Conservation (phyloP, 805 yeast genomes). For the Myxozyma neotropica region DNA sequence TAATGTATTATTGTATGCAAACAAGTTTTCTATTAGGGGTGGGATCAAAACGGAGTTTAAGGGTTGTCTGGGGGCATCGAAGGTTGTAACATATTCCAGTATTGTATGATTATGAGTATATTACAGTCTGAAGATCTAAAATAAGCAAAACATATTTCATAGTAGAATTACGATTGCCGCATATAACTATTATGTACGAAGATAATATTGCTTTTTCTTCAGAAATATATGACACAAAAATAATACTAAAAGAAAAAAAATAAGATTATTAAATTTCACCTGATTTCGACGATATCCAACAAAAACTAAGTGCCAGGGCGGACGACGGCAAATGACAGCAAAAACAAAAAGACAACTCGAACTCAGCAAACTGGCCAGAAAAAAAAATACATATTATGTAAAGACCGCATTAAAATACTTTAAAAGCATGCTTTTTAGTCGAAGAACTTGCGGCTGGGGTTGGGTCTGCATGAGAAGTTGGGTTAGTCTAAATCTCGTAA, state of each 20-base stretch:
- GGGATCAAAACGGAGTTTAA: too few relatives aligned
- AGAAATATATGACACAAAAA: constrained; percentile 9
- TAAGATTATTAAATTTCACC: background rate
- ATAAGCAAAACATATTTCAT: too few relatives aligned
- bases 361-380: background rate
- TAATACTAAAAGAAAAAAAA: background rate
- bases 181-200: background rate
- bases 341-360: constrained; percentile 1
- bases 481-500: too few relatives aligned
- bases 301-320: too few relatives aligned
- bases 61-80: too few relatives aligned
- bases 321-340: background rate
- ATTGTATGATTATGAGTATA: too few relatives aligned
- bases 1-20: too few relatives aligned
- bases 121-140: too few relatives aligned
- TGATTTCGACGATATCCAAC: background rate
- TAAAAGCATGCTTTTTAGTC: constrained; percentile 51
- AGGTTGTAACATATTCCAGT: too few relatives aligned
- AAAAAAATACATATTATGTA: constrained; percentile 3
- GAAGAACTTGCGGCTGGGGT: constrained; percentile 79
- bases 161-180: too few relatives aligned
- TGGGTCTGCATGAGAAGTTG: background rate
- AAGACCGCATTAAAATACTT: background rate
- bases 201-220: constrained; percentile 2
- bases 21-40: too few relatives aligned